These are phyloP conservation scores for Edaphochlamys debaryana DNA, from an alignment of 139 green algal species.

Conservation along the genomic window DNA sequence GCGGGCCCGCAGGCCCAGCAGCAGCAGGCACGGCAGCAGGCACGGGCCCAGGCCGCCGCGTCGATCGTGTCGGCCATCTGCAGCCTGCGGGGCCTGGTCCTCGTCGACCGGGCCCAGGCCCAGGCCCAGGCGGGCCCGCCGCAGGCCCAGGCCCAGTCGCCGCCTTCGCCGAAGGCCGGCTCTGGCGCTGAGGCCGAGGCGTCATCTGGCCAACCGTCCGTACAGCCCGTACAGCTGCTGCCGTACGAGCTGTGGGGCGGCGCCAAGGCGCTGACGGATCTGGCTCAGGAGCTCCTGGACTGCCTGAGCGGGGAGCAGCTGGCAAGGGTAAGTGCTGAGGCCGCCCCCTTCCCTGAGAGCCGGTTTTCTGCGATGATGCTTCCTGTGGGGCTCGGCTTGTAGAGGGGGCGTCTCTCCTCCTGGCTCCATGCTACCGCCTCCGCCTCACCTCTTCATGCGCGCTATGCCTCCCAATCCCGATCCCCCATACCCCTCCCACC, in stretches of 20 bases:
- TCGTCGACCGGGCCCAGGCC: background rate
- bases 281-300: constrained; percentile 2
- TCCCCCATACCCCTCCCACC: no score
- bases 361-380: background rate
- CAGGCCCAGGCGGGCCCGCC: no score
- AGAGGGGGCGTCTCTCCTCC: background rate
- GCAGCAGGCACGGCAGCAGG: constrained; percentile 18
- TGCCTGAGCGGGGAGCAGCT: constrained; percentile 8
- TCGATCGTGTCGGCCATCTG: background rate
- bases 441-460: background rate
- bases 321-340: background rate
- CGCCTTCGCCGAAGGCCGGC: background rate
- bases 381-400: background rate
- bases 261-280: constrained; percentile 9
- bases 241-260: constrained; percentile 29
- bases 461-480: background rate
- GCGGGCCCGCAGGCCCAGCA: background rate
- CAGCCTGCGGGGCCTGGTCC: constrained; percentile 2
- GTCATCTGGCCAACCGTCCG: background rate
- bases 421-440: no score
- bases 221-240: background rate
- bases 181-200: background rate
- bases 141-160: no score
- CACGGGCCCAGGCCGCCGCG: background rate
- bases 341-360: background rate